A percentile compares a stretch with the other conserved stretches of the same genome.
Evolutionary conservation across 2,329 filamentous ascomycete genomes (phyloP).

Genomic region (Pseudogymnoascus sp.): DNA sequence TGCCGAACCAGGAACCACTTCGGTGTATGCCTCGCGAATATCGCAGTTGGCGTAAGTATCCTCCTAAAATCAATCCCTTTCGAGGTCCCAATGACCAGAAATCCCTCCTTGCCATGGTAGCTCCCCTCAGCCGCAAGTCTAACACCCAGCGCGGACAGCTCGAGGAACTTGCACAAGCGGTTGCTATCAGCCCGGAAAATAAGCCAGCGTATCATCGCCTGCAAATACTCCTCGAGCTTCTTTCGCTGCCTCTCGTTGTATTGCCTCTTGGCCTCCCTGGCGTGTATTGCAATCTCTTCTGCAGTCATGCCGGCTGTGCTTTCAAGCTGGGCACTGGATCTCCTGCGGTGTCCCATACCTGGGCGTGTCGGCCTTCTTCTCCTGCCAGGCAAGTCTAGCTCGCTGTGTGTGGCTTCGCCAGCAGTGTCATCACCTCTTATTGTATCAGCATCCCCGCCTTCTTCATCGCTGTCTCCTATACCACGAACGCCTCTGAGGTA

Average conservation of each 20-base stretch:
- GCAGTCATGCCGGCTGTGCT: constrained; percentile 27
- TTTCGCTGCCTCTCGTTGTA: constrained; percentile 79
- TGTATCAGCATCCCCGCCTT: constrained; percentile 44
- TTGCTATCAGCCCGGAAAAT: constrained; percentile 97
- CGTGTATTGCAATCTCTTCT: constrained; percentile 18
- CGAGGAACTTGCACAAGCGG: constrained; percentile 88
- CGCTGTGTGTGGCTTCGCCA: constrained; percentile 60
- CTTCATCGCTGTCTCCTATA: constrained; percentile 72
- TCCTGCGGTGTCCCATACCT: constrained; percentile 38
- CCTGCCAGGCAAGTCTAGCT: constrained; percentile 48
- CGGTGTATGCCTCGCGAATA: constrained; percentile 76
- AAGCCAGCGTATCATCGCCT: constrained; percentile 90
- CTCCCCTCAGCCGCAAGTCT: constrained; percentile 90
- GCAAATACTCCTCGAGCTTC: constrained; percentile 82
- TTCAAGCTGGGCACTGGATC: constrained; percentile 42
- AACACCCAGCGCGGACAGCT: constrained; percentile 88
- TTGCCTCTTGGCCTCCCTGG: constrained; percentile 27
- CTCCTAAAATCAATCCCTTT: constrained; percentile 83
- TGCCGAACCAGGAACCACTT: constrained; percentile 99
- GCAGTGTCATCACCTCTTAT: constrained; percentile 41
- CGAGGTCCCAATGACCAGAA: constrained; percentile 82
- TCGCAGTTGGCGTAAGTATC: constrained; percentile 69
- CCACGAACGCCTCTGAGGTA: constrained; percentile 78
- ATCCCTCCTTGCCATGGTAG: constrained; percentile 96
- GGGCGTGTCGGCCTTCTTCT: constrained; percentile 34